A percentile compares a stretch with the other conserved stretches of the same genome.
Evolutionary conservation across 2,329 filamentous ascomycete species (phyloP).

Genomic region (Stromatinia cepivora): DNA sequence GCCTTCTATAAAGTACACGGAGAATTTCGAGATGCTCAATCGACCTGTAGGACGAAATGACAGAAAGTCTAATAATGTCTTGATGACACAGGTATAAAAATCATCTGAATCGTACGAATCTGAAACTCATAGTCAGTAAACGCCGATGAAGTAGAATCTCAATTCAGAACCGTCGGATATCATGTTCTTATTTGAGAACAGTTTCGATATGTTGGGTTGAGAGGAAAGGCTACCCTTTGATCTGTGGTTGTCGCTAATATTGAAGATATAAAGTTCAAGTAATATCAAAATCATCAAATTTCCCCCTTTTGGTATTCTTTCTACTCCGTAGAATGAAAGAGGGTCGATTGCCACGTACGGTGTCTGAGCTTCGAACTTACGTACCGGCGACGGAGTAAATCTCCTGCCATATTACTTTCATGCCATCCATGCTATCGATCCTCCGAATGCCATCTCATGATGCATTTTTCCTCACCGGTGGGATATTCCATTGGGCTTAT

Average conservation of each 20-base stretch:
- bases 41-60: neutral
- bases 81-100: too few relatives aligned
- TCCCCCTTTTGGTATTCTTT: neutral
- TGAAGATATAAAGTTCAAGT: neutral
- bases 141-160: neutral
- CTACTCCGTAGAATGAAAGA: neutral
- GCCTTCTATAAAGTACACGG: neutral
- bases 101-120: too few relatives aligned
- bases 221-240: neutral
- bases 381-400: neutral
- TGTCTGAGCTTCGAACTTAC: neutral
- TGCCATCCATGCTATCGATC: neutral
- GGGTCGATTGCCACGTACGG: conserved; percentile 8
- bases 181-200: neutral
- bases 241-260: neutral
- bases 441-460: conserved; percentile 20
- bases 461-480: conserved; percentile 20
- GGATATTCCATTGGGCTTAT: neutral
- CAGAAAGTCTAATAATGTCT: conserved; percentile 1
- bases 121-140: neutral
- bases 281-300: neutral
- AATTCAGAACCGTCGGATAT: neutral
- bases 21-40: neutral
- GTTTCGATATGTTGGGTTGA: neutral
- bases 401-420: neutral